Base-by-base conservation (phyloP, 192 early-diverging fungal species). In the Haplosporangium gracile region DNA sequence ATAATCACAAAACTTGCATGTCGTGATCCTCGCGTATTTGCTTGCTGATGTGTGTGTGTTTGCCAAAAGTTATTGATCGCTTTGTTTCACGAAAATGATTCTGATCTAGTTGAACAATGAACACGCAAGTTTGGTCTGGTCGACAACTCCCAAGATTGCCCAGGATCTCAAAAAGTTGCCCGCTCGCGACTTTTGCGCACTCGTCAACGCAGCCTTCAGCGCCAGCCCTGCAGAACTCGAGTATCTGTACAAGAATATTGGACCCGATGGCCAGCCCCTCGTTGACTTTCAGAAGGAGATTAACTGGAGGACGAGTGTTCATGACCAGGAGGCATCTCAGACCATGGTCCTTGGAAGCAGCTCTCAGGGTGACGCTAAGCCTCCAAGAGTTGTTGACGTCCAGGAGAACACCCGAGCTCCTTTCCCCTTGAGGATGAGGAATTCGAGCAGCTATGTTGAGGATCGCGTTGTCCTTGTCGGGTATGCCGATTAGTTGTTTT, bases 41-140 rank as follows among this genome's bases (percentile, higher is more conserved):
- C 38, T 43, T 18, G 32, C 13, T 32, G n/a, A 7, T 9, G 3
- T 72, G 10, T 51, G 5, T 22, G 49, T 5, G 10, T 51, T 0
- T 22, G 49, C 2, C 49, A 51, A 51, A 51, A 51, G 49, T 20
- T 18, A 20, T 51, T 51, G 20, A 65, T 65, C 26, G 26, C 55
- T 18, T 51, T 51, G 55, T 75, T 34, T 45, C 20, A 34, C 16
- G 51, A 34, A 22, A 42, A 29, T 60, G 6, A 26, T 38, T 45
- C 40, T 51, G 49, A 11, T 16, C 57, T 79, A 96, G 95, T 85
- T 96, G 11, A 88, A 89, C 68, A 87, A 90, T 39, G 91, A 82
- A 34, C 85, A 89, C 75, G 91, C 95, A 70, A 97, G 97, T 39
- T 89, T 99, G 76, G 97, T 99, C 4, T 99, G 98, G 98, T 97